Evolutionary conservation across 2,329 filamentous ascomycete genomes (phyloP).

Genomic region (Penicillium sp.): DNA sequence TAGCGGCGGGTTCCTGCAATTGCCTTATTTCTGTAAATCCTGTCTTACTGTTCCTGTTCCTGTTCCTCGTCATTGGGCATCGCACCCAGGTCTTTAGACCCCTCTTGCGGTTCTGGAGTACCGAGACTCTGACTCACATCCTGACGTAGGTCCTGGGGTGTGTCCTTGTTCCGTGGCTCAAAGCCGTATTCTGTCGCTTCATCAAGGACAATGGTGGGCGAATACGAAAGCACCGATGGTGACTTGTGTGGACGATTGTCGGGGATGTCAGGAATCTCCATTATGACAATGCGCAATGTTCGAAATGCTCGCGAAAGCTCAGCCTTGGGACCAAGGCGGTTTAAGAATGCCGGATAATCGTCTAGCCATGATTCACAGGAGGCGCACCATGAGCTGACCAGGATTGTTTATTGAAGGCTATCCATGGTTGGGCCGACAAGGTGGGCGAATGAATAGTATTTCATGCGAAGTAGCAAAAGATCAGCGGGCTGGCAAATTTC

Average conservation of each 20-base stretch:
- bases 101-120: constrained; percentile 1
- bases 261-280: constrained; percentile 23
- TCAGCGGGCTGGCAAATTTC: constrained; percentile 14
- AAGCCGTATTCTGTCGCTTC: constrained; percentile 9
- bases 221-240: constrained; percentile 13
- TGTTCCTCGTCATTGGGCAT: constrained; percentile 8
- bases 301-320: neutral
- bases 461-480: neutral
- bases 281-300: neutral
- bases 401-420: constrained; percentile 10
- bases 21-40: neutral
- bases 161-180: neutral
- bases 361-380: neutral
- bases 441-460: constrained; percentile 17
- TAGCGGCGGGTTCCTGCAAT: constrained; percentile 2
- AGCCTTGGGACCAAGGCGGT: neutral
- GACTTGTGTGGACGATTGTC: constrained; percentile 21
- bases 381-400: neutral
- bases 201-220: constrained; percentile 19
- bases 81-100: neutral
- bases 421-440: constrained; percentile 7
- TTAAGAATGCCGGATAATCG: constrained; percentile 5
- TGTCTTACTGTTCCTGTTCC: neutral
- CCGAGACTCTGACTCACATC: neutral
- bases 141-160: neutral